Percentiles rank a stretch among this genome's conserved stretches.
phyloP scores from a whole-genome alignment of 2,329 filamentous ascomycete genomes.

The Trichoderma guizhouense region DNA sequence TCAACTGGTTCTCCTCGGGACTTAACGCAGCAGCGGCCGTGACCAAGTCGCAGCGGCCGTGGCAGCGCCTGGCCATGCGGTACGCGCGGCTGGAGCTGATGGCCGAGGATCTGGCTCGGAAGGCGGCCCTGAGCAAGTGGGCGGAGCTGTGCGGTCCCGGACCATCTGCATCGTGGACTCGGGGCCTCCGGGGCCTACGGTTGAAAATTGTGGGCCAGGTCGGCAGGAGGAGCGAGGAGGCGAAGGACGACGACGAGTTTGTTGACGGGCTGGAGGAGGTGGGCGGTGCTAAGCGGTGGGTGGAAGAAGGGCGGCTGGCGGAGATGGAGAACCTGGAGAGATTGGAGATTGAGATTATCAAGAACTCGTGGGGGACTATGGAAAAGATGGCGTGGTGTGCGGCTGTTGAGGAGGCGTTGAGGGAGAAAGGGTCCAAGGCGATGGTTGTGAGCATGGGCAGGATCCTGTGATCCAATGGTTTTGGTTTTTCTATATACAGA shows the following conservation, averaged over 20 bases:
- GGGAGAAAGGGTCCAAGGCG: constrained; percentile 16
- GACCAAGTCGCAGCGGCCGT: constrained; percentile 36
- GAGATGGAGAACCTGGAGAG: constrained; percentile 32
- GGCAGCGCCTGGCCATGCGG: constrained; percentile 43
- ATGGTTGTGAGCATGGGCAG: constrained; percentile 28
- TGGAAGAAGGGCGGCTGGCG: constrained; percentile 31
- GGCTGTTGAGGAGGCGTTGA: constrained; percentile 30
- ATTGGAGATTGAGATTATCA: constrained; percentile 41
- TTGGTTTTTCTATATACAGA: not conserved
- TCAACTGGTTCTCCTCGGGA: constrained; percentile 45
- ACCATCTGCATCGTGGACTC: constrained; percentile 26
- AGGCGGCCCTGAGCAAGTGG: constrained; percentile 33
- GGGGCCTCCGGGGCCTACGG: constrained; percentile 38
- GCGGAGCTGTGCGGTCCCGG: constrained; percentile 31
- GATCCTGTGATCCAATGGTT: constrained; percentile 6
- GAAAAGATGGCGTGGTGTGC: constrained; percentile 38
- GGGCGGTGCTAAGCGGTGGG: constrained; percentile 22
- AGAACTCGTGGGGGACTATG: constrained; percentile 30
- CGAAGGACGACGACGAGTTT: constrained; percentile 4
- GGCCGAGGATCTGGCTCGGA: constrained; percentile 34
- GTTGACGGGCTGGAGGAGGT: constrained; percentile 19
- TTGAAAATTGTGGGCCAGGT: constrained; percentile 36
- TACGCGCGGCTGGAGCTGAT: constrained; percentile 42
- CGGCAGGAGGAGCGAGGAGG: constrained; percentile 21
- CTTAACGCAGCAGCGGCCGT: constrained; percentile 38